A percentile compares a stretch with the other conserved stretches of the same genome.
These are phyloP conservation scores for Elaeis guineensis DNA, from an alignment of 176 grass and related monocot genomes.

Conservation along the genomic window DNA sequence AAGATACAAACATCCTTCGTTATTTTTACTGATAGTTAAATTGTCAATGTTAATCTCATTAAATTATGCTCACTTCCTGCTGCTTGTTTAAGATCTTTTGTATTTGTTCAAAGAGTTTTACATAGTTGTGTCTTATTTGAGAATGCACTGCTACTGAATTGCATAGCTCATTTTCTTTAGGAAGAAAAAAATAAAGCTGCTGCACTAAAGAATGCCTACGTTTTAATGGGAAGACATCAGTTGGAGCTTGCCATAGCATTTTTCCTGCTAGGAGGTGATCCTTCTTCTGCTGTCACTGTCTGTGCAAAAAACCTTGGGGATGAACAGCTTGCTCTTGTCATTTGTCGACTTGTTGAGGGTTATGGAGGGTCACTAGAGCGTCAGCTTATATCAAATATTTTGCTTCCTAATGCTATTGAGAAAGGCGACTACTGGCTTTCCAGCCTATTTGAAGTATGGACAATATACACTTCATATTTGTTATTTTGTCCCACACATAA, in stretches of 20 bases:
- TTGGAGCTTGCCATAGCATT: constrained; percentile 90
- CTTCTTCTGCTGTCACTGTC: constrained; percentile 70
- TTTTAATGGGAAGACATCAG: constrained; percentile 92
- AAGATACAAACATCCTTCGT: too few species aligned
- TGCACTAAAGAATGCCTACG: constrained; percentile 97
- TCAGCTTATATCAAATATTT: constrained; percentile 65
- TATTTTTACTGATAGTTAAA: too few species aligned
- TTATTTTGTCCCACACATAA: constrained; percentile 17
- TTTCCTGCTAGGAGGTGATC: constrained; percentile 81
- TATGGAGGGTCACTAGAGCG: constrained; percentile 60
- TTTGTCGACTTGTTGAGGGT: constrained; percentile 77
- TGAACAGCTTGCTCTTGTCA: constrained; percentile 83
- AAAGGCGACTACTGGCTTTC: constrained; percentile 83
- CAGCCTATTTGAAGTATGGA: constrained; percentile 79
- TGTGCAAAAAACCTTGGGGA: constrained; percentile 95
- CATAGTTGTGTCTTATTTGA: too few species aligned
- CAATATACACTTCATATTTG: constrained; percentile 8
- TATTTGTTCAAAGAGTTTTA: neutral
- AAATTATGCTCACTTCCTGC: too few species aligned
- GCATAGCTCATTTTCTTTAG: constrained; percentile 27
- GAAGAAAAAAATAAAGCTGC: constrained; percentile 92
- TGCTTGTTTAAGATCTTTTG: neutral
- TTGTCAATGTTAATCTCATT: too few species aligned
- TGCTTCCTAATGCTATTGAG: constrained; percentile 73
- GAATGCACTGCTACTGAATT: neutral